A percentile compares a stretch with the other conserved stretches of the same genome.
Conservation (phyloP, 495 filamentous ascomycete genomes). For the Penicillium herquei region DNA sequence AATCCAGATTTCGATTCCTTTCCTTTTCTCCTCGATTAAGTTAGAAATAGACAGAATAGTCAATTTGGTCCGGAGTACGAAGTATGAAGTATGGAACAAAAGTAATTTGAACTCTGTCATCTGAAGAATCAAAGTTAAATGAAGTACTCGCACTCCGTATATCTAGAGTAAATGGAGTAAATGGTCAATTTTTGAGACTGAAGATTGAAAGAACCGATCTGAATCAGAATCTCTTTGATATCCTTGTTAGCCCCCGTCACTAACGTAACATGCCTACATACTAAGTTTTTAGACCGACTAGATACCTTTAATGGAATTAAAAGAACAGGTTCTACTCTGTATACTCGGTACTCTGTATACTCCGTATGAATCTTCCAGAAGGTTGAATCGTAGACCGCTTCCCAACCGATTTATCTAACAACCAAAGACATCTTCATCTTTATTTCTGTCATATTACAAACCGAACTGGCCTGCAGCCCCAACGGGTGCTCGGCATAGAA, state of each 20-base stretch:
- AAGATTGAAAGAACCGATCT: too few species aligned
- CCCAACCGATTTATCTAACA: slow-evolving; percentile 17
- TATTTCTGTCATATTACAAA: slow-evolving; percentile 15
- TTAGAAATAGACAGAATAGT: neutral
- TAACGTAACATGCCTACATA: slow-evolving; percentile 10
- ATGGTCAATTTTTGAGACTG: too few species aligned
- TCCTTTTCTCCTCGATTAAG: neutral
- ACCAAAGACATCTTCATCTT: slow-evolving; percentile 9
- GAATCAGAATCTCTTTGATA: neutral
- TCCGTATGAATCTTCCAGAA: slow-evolving; percentile 2
- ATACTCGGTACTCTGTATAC: neutral
- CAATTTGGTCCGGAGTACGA: neutral
- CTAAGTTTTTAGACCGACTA: slow-evolving; percentile 8
- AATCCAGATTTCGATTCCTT: neutral
- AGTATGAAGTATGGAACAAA: neutral
- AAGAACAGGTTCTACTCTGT: neutral
- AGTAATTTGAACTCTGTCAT: too few species aligned
- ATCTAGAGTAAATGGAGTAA: too few species aligned
- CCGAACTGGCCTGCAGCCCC: slow-evolving; percentile 12
- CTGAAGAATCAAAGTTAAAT: neutral
- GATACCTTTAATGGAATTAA: neutral
- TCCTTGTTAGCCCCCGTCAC: neutral
- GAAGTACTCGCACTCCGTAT: neutral
- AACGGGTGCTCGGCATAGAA: slow-evolving; percentile 21
- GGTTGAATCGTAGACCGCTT: slow-evolving; percentile 15